Evolutionary conservation across 208 protist genomes (phyloP).

Genomic region (Tritrichomonas foetus): DNA sequence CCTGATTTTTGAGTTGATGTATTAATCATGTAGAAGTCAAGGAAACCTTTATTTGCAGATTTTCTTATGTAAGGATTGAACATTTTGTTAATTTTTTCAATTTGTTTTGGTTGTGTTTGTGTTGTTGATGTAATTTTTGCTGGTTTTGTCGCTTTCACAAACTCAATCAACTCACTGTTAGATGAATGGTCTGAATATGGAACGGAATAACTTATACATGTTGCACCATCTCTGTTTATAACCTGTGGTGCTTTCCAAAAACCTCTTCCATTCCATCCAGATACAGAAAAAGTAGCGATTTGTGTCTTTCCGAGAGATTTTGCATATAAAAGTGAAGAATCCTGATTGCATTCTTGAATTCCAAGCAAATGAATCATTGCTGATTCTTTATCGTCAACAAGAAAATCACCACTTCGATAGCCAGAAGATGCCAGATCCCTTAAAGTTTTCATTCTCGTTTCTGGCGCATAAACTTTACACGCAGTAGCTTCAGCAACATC

Average conservation of each 20-base stretch:
- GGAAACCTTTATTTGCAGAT: not conserved
- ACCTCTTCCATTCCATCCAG: not conserved
- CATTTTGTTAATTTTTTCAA: not conserved
- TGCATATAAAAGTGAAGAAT: not conserved
- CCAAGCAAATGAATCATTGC: not conserved
- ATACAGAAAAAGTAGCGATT: not conserved
- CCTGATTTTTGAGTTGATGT: no score
- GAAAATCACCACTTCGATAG: not conserved
- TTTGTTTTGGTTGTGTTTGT: not conserved
- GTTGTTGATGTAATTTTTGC: not conserved
- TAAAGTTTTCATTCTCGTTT: not conserved
- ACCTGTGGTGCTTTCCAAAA: not conserved
- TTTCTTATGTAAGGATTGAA: constrained; percentile 15
- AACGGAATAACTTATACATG: not conserved
- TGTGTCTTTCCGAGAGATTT: no score
- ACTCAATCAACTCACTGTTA: not conserved
- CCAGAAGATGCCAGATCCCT: not conserved
- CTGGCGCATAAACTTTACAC: not conserved
- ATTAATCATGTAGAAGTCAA: not conserved
- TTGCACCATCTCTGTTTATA: not conserved
- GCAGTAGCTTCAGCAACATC: not conserved
- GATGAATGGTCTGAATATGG: constrained; percentile 32
- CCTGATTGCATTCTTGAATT: not conserved
- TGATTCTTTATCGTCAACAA: not conserved
- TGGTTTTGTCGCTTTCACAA: not conserved